Conservation (phyloP, 768 basidiomycete genomes). For the Lactarius indigo region DNA sequence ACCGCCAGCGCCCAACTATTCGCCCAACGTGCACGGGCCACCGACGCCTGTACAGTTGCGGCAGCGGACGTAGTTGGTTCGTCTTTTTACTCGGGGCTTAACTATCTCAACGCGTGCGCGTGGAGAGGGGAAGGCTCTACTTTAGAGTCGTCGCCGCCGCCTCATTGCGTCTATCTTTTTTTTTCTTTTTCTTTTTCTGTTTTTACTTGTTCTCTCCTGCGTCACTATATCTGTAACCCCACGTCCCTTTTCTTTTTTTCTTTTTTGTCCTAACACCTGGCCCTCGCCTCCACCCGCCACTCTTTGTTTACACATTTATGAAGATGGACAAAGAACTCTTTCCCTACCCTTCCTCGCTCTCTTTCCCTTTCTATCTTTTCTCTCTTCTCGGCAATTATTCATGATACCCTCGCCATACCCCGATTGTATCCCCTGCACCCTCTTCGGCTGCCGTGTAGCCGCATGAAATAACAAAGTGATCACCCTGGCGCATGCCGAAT, state of each 20-base stretch:
- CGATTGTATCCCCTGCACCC: slow-evolving; percentile 22
- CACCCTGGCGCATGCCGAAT: slow-evolving; percentile 18
- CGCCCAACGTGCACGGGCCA: slow-evolving; percentile 17
- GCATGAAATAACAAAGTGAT: slow-evolving; percentile 25
- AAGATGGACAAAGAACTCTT: slow-evolving; percentile 18
- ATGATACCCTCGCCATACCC: slow-evolving; percentile 26
- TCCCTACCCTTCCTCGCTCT: background rate
- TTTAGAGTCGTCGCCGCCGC: background rate
- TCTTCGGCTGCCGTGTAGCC: slow-evolving; percentile 23
- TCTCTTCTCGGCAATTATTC: slow-evolving; percentile 23
- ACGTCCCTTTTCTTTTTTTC: background rate
- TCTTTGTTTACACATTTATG: slow-evolving; percentile 18
- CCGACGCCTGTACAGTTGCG: slow-evolving; percentile 23
- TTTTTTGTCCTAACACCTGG: slow-evolving; percentile 19
- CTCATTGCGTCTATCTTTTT: slow-evolving; percentile 21
- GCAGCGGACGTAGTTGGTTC: slow-evolving; percentile 23
- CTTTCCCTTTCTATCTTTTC: background rate
- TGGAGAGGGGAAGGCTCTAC: background rate
- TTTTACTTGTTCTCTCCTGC: slow-evolving; percentile 7
- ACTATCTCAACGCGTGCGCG: background rate
- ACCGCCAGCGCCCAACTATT: slow-evolving; percentile 13
- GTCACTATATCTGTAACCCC: slow-evolving; percentile 21
- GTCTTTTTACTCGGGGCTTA: too few species aligned
- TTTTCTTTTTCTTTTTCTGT: background rate
- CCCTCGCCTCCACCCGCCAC: slow-evolving; percentile 1